Evolutionary conservation across 257 asterid species (phyloP).

Genomic region (Solanum infundibuliforme): DNA sequence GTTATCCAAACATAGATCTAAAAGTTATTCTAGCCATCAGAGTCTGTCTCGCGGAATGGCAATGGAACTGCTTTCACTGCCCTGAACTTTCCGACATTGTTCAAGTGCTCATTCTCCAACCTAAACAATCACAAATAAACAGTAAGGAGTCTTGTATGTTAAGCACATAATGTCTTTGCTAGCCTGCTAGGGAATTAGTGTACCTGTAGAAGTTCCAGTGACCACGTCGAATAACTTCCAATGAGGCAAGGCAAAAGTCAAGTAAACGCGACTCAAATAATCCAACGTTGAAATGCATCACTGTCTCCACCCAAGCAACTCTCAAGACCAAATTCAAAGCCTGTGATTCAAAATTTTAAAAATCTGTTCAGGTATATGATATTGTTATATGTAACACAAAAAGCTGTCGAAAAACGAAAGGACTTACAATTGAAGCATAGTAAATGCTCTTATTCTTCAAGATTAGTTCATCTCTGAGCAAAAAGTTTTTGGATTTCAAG

Average conservation of each 20-base stretch:
- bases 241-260: slow-evolving; percentile 66
- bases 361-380: background rate
- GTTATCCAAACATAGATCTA: background rate
- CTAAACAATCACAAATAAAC: slow-evolving; percentile 13
- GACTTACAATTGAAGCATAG: slow-evolving; percentile 80
- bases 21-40: slow-evolving; percentile 33
- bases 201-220: slow-evolving; percentile 98
- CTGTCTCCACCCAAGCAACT: slow-evolving; percentile 84
- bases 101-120: slow-evolving; percentile 89
- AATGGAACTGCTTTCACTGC: slow-evolving; percentile 89
- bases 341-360: slow-evolving; percentile 14
- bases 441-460: slow-evolving; percentile 64
- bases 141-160: background rate
- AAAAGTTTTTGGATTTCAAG: slow-evolving; percentile 45
- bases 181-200: background rate
- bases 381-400: background rate
- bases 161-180: background rate
- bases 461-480: slow-evolving; percentile 78
- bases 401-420: background rate
- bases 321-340: slow-evolving; percentile 64
- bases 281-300: slow-evolving; percentile 50
- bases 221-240: slow-evolving; percentile 92
- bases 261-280: slow-evolving; percentile 54
- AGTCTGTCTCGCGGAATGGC: slow-evolving; percentile 68
- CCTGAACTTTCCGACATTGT: slow-evolving; percentile 81